Percentiles rank a stretch among this genome's conserved stretches.
Conservation (phyloP, 164 flowering plant genomes). For the Macadamia tetraphylla region DNA sequence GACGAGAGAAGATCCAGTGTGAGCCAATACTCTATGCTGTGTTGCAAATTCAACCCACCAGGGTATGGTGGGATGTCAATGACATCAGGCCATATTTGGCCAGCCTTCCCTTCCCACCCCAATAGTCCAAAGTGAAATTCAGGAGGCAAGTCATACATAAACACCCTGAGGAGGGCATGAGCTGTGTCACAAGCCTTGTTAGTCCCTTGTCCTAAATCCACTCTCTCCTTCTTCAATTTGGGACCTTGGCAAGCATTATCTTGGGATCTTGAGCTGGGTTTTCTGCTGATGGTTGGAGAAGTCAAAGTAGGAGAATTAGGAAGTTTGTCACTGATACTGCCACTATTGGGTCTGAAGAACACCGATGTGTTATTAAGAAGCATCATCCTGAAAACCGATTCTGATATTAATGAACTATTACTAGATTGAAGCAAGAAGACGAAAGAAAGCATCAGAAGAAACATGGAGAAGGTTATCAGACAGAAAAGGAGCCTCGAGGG, state of each 20-base stretch:
- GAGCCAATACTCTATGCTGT: slow-evolving; percentile 90
- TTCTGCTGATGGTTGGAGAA: slow-evolving; percentile 7
- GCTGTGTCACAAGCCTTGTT: slow-evolving; percentile 27
- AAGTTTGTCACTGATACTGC: slow-evolving; percentile 7
- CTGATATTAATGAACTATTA: slow-evolving; percentile 30
- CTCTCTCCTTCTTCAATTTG: slow-evolving; percentile 5
- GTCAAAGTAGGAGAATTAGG: slow-evolving; percentile 15
- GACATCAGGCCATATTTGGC: slow-evolving; percentile 68
- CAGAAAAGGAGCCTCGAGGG: slow-evolving; percentile 47
- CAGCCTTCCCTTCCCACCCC: slow-evolving; percentile 50
- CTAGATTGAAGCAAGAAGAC: slow-evolving; percentile 38
- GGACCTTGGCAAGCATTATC: slow-evolving; percentile 10
- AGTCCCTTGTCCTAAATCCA: slow-evolving; percentile 11
- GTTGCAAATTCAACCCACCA: slow-evolving; percentile 87
- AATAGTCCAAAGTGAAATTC: slow-evolving; percentile 82
- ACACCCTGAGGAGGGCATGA: slow-evolving; percentile 46
- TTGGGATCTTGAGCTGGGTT: slow-evolving; percentile 1
- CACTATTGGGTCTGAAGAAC: slow-evolving; percentile 24
- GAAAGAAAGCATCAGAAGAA: slow-evolving; percentile 47
- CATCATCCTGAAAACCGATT: slow-evolving; percentile 43
- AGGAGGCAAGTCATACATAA: slow-evolving; percentile 83
- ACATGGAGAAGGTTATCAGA: slow-evolving; percentile 39
- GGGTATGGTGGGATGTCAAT: slow-evolving; percentile 58
- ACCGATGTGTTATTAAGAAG: slow-evolving; percentile 38
- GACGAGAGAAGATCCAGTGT: slow-evolving; percentile 84